Evolutionary conservation across 1,139 yeast species (phyloP).

Genomic region (Kurtzmaniella natalensis): DNA sequence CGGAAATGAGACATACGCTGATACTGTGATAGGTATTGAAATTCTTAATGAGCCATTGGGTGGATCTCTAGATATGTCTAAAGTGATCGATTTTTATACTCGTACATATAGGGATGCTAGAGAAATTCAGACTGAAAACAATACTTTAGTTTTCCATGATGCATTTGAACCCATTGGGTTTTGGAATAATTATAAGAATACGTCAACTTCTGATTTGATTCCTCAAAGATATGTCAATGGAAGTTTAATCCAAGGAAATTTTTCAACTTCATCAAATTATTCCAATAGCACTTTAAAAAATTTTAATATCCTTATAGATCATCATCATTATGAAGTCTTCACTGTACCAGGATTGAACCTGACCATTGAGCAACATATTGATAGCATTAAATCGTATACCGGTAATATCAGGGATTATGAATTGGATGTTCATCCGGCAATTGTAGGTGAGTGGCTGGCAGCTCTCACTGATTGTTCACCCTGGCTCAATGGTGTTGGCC

Average conservation of each 20-base stretch:
- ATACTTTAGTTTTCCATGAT: constrained; percentile 54
- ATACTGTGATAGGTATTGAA: constrained; percentile 57
- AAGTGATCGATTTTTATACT: constrained; percentile 38
- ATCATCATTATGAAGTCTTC: constrained; percentile 64
- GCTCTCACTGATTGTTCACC: constrained; percentile 64
- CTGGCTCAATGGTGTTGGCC: constrained; percentile 60
- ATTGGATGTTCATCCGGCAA: constrained; percentile 40
- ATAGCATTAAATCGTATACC: constrained; percentile 34
- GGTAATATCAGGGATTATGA: constrained; percentile 28
- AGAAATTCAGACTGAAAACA: constrained; percentile 28
- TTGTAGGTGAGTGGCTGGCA: constrained; percentile 64
- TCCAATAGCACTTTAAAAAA: constrained; percentile 17
- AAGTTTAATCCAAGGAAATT: neutral
- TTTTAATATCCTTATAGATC: constrained; percentile 51
- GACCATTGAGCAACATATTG: constrained; percentile 34
- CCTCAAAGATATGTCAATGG: neutral
- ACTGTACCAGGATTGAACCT: constrained; percentile 35
- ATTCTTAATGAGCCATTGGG: constrained; percentile 65
- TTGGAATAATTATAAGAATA: constrained; percentile 39
- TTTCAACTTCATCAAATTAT: constrained; percentile 7
- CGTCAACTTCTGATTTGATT: neutral
- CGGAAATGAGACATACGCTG: constrained; percentile 37
- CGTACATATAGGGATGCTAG: constrained; percentile 37
- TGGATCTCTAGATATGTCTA: constrained; percentile 31
- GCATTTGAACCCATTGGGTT: constrained; percentile 49